Evolutionary conservation across 163 green algal species (phyloP).

Genomic region (Chlamydomonas reinhardtii): DNA sequence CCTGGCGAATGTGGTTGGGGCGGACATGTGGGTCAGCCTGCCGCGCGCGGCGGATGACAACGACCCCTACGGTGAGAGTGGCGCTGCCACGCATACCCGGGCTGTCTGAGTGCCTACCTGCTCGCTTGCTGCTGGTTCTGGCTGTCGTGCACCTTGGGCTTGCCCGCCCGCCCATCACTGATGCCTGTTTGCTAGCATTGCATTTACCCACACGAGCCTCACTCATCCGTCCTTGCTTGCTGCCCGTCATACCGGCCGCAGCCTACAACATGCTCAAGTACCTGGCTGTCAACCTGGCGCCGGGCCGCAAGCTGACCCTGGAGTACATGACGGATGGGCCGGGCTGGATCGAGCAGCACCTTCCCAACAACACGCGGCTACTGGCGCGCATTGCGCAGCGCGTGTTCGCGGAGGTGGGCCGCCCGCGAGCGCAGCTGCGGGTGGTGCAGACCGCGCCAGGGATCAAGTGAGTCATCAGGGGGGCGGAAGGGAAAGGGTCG

Average conservation of each 20-base stretch:
- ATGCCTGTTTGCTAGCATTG: too few relatives aligned
- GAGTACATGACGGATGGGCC: conserved; percentile 35
- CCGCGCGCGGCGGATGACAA: background rate
- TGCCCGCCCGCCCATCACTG: too few relatives aligned
- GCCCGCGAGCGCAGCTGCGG: background rate
- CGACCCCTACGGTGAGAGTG: background rate
- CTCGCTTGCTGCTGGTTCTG: too few relatives aligned
- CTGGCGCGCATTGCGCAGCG: background rate
- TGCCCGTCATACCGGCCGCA: too few relatives aligned
- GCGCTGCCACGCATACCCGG: too few relatives aligned
- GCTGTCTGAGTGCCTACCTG: too few relatives aligned
- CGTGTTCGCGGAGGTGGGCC: conserved; percentile 4
- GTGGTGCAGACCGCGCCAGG: background rate
- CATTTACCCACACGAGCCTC: too few relatives aligned
- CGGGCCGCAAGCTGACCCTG: background rate
- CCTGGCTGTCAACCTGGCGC: conserved; percentile 19
- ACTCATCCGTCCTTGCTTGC: too few relatives aligned
- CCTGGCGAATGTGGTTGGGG: conserved; percentile 16
- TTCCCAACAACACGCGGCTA: conserved; percentile 17
- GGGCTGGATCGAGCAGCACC: background rate
- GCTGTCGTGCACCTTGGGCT: too few relatives aligned
- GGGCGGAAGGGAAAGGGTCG: too few relatives aligned
- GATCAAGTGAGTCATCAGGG: background rate
- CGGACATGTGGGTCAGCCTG: conserved; percentile 36
- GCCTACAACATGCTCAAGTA: conserved; percentile 18